Evolutionary conservation across 2,329 filamentous ascomycete species (phyloP), one percentile per base, ranked within the genome.

Genomic region (Pseudopithomyces maydicus): DNA sequence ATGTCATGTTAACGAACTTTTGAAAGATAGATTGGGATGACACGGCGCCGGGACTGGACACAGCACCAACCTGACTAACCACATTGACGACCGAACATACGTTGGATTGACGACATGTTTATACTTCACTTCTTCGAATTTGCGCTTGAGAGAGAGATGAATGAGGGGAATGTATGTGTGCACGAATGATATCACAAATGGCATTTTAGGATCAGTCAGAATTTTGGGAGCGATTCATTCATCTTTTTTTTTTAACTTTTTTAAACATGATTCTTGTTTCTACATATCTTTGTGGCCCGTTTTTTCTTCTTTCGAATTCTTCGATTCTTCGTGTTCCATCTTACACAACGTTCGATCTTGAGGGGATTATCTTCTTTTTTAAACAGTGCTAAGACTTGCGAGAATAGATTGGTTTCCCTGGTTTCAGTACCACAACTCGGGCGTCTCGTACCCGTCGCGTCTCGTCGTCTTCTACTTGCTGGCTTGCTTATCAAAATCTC

Each of bases 151-250:
- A 29, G 4, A 29, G n/a, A n/a, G n/a, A 38, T 38, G 36, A 32
- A 32, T 8, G 22, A n/a, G 38, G 33, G n/a, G 48, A 19, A 46
- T 10, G 22, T 41, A n/a, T n/a, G n/a, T n/a, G n/a, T 51, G 36
- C n/a, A 43, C n/a, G 48, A 42, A 51, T 43, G 48, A 51, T 51
- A 51, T 51, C 48, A 43, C 20, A 29, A n/a, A 49, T 33, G 48
- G 48, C 38, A 51, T 51, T 51, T 41, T 33, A 19, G 38, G 48
- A 51, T 22, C 36, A 32, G 41, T n/a, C n/a, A n/a, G n/a, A n/a
- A n/a, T 17, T 20, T 35, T 22, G 15, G 47, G 36, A 51, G 36
- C 48, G 38, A 36, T 19, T 41, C 17, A 15, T 41, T n/a, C n/a
- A 17, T 41, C 19, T 41, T 42, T 35, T 17, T 33, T 38, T 33